Conservation (phyloP, 1,284 basidiomycete species). For the Pseudozyma hubeiensis region DNA sequence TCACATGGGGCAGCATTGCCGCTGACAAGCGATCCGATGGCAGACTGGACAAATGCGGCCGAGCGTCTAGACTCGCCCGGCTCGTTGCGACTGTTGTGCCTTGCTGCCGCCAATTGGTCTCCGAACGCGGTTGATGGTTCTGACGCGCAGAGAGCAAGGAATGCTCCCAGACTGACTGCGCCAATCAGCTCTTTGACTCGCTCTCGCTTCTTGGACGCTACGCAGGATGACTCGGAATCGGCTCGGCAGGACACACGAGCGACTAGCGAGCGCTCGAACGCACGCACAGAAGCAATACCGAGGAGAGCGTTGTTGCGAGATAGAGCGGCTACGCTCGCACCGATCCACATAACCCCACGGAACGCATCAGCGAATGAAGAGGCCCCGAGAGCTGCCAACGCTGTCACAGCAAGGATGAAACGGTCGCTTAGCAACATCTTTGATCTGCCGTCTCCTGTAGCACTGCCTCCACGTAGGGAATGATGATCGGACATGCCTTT, state of each 20-base stretch:
- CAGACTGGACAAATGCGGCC: constrained; percentile 19
- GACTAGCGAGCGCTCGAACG: too few relatives aligned
- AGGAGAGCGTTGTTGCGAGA: too few relatives aligned
- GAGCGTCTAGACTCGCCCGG: constrained; percentile 21
- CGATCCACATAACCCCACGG: not conserved
- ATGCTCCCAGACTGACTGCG: too few relatives aligned
- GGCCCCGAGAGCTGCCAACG: not conserved
- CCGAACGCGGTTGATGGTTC: not conserved
- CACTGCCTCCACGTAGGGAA: not conserved
- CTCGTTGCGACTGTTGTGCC: constrained; percentile 25
- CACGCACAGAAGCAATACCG: too few relatives aligned
- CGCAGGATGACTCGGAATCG: not conserved
- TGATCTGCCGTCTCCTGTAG: constrained; percentile 10
- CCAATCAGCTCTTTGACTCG: not conserved
- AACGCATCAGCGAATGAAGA: not conserved
- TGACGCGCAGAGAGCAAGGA: not conserved
- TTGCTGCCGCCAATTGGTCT: constrained; percentile 16
- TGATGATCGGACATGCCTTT: not conserved
- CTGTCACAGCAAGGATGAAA: constrained; percentile 6
- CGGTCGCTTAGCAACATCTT: constrained; percentile 30
- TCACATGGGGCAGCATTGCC: not conserved
- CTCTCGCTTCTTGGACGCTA: not conserved
- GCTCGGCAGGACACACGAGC: not conserved
- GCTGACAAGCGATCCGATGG: not conserved
- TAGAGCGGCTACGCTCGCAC: not conserved